phyloP scores from a whole-genome alignment of 805 yeast genomes.

The Starmerella scarabaei region DNA sequence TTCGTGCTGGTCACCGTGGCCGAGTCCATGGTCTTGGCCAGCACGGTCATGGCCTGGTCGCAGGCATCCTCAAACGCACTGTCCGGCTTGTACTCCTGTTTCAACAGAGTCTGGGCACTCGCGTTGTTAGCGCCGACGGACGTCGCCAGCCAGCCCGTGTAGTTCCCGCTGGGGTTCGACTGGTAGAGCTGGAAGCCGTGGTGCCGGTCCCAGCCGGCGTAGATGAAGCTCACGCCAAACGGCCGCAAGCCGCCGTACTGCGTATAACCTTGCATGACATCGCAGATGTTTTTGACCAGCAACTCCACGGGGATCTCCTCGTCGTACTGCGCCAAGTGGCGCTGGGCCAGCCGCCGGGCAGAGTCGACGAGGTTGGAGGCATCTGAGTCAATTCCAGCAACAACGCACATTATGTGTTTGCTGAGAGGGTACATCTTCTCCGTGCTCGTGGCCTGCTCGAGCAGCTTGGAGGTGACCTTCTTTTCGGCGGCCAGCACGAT shows the following conservation, averaged over 20 bases:
- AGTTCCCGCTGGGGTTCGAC: slow-evolving; percentile 94
- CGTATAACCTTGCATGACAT: slow-evolving; percentile 93
- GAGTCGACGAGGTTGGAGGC: slow-evolving; percentile 80
- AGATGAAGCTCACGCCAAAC: slow-evolving; percentile 90
- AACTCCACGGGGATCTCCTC: slow-evolving; percentile 91
- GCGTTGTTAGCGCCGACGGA: slow-evolving; percentile 92
- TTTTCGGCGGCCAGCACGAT: slow-evolving; percentile 94
- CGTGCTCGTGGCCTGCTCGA: slow-evolving; percentile 86
- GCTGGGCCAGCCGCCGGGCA: slow-evolving; percentile 77
- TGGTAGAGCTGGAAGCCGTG: slow-evolving; percentile 86
- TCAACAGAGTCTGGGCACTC: slow-evolving; percentile 88
- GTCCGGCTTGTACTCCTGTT: slow-evolving; percentile 87
- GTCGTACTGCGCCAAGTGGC: slow-evolving; percentile 70
- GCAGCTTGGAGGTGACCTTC: slow-evolving; percentile 80
- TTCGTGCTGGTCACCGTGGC: slow-evolving; percentile 77
- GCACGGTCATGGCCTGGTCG: slow-evolving; percentile 77
- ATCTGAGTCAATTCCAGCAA: slow-evolving; percentile 96
- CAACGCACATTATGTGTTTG: slow-evolving; percentile 67
- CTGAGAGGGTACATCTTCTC: slow-evolving; percentile 82
- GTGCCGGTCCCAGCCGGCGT: slow-evolving; percentile 88
- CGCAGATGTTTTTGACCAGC: slow-evolving; percentile 78
- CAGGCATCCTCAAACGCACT: slow-evolving; percentile 55
- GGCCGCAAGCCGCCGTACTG: slow-evolving; percentile 99
- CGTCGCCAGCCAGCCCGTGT: slow-evolving; percentile 97
- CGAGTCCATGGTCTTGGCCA: slow-evolving; percentile 87